Percentiles rank a stretch among this genome's conserved stretches.
These are phyloP conservation scores for Penicillium macrosclerotiorum DNA, from an alignment of 495 filamentous ascomycete genomes.

Conservation along the genomic window DNA sequence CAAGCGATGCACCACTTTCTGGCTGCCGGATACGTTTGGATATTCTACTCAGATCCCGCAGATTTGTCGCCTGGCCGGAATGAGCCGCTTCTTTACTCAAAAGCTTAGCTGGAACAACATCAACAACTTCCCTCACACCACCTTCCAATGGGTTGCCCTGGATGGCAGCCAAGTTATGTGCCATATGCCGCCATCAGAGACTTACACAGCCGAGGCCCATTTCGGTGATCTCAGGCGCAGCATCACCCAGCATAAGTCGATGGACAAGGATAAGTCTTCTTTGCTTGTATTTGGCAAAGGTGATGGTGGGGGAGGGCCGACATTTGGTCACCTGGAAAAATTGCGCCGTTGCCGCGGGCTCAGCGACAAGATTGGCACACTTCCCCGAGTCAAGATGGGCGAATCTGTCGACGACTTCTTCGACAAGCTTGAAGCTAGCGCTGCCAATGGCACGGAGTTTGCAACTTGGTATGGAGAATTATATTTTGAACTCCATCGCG, in stretches of 20 bases:
- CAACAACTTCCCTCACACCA: slow-evolving; percentile 97
- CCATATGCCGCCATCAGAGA: slow-evolving; percentile 93
- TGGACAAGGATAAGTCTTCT: slow-evolving; percentile 85
- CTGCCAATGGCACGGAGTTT: slow-evolving; percentile 68
- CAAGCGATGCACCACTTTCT: slow-evolving; percentile 84
- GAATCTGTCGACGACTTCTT: slow-evolving; percentile 97
- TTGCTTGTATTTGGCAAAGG: slow-evolving; percentile 94
- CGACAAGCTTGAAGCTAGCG: slow-evolving; percentile 71
- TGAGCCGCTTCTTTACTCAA: slow-evolving; percentile 95
- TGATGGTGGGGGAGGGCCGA: slow-evolving; percentile 93
- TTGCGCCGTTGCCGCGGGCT: slow-evolving; percentile 91
- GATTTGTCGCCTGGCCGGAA: slow-evolving; percentile 84
- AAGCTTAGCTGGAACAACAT: slow-evolving; percentile 98
- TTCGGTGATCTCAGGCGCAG: slow-evolving; percentile 94
- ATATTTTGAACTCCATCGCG: slow-evolving; percentile 95
- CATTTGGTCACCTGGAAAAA: slow-evolving; percentile 92
- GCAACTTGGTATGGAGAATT: slow-evolving; percentile 98
- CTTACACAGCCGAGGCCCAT: slow-evolving; percentile 90
- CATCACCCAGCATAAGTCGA: slow-evolving; percentile 88
- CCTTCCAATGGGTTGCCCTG: slow-evolving; percentile 94
- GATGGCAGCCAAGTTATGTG: slow-evolving; percentile 96
- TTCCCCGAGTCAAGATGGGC: slow-evolving; percentile 88
- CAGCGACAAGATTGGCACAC: slow-evolving; percentile 76
- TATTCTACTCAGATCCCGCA: slow-evolving; percentile 95
- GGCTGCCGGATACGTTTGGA: slow-evolving; percentile 96